A percentile compares a stretch with the other conserved stretches of the same genome.
phyloP scores from a whole-genome alignment of 257 asterid genomes.

The Schizonepeta tenuifolia region DNA sequence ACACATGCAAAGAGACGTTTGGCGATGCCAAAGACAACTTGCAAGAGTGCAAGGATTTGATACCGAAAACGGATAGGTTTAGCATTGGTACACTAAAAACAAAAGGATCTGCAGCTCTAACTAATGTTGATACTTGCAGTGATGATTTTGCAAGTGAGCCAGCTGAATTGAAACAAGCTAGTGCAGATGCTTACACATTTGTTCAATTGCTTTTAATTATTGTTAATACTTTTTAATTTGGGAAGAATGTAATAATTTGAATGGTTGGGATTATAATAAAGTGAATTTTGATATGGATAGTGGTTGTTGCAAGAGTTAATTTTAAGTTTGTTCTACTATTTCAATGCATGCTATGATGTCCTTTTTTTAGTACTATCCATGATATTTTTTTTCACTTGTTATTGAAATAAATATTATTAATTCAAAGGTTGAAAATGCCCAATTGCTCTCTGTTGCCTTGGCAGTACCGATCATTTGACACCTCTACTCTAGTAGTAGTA shows the following conservation, averaged over 20 bases:
- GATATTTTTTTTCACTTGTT: too few species aligned
- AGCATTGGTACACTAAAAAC: background rate
- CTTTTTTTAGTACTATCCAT: too few species aligned
- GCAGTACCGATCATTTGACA: background rate
- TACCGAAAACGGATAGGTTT: background rate
- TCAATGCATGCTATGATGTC: too few species aligned
- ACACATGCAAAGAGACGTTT: conserved; percentile 39
- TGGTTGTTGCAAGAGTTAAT: background rate
- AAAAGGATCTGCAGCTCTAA: conserved; percentile 40
- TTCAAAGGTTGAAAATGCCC: too few species aligned
- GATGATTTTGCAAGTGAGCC: conserved; percentile 38
- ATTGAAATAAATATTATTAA: too few species aligned
- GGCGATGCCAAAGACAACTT: conserved; percentile 20
- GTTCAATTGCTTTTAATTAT: background rate
- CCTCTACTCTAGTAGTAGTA: too few species aligned
- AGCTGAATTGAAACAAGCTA: conserved; percentile 22
- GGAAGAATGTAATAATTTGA: background rate
- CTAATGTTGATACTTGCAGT: conserved; percentile 35
- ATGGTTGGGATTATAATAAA: background rate
- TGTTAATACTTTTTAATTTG: background rate
- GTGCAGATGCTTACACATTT: background rate
- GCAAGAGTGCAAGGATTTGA: background rate
- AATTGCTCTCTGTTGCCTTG: too few species aligned
- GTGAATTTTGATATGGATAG: background rate
- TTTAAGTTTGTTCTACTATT: background rate